phyloP scores from a whole-genome alignment of 345 rosid species.

The Hibiscus mutabilis region DNA sequence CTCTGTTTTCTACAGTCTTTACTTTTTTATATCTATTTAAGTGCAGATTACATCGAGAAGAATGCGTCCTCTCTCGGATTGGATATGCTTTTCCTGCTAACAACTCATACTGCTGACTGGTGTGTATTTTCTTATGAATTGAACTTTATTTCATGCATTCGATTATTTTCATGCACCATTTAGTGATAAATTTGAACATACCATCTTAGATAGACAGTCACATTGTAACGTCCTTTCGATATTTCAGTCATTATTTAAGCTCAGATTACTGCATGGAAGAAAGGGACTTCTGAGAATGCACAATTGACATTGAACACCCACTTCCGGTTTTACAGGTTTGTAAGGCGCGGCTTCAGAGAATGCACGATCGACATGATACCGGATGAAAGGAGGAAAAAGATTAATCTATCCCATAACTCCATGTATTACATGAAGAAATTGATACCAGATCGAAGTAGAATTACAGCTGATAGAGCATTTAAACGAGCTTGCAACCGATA shows the following conservation, averaged over 20 bases:
- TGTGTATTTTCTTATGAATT: constrained; percentile 18
- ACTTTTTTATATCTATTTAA: neutral
- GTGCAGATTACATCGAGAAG: constrained; percentile 84
- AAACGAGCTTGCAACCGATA: constrained; percentile 6
- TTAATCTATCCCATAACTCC: constrained; percentile 68
- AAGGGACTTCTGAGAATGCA: too few species aligned
- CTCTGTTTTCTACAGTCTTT: too few species aligned
- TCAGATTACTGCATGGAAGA: neutral
- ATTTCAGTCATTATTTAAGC: neutral
- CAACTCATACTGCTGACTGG: constrained; percentile 97
- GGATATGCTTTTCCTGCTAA: constrained; percentile 67
- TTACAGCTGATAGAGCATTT: constrained; percentile 29
- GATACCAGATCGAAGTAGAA: constrained; percentile 66
- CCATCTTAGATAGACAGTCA: neutral
- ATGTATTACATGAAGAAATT: constrained; percentile 82
- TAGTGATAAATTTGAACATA: neutral
- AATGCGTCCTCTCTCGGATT: constrained; percentile 69
- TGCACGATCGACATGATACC: constrained; percentile 61
- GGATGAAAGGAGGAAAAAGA: constrained; percentile 53
- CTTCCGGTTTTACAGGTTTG: constrained; percentile 43
- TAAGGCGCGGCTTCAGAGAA: constrained; percentile 72
- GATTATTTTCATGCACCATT: neutral
- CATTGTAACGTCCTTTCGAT: neutral
- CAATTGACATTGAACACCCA: neutral
- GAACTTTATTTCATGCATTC: neutral